A percentile compares a stretch with the other conserved stretches of the same genome.
phyloP scores from a whole-genome alignment of 192 early-diverging fungal genomes.

The Coemansia sp. region DNA sequence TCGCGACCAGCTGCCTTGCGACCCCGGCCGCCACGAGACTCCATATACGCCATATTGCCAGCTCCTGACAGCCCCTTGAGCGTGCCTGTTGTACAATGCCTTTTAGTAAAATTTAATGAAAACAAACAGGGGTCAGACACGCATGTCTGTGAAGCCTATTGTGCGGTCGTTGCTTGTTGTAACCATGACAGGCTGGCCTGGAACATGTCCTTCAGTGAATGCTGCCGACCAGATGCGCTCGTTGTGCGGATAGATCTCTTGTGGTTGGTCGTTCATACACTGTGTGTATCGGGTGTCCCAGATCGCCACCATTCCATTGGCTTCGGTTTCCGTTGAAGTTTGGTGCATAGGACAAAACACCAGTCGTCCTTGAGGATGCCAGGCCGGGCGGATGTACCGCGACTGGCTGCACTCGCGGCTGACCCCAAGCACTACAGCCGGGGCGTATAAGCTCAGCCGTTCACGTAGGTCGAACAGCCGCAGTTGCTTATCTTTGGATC shows the following conservation, averaged over 20 bases:
- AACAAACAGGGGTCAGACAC: conserved; percentile 1
- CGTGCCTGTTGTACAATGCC: neutral
- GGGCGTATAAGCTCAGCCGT: neutral
- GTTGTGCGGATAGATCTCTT: conserved; percentile 12
- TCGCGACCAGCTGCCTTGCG: conserved; percentile 36
- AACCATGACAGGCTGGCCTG: conserved; percentile 11
- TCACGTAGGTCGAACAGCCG: conserved; percentile 20
- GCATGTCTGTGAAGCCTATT: conserved; percentile 26
- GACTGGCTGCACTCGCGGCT: conserved; percentile 11
- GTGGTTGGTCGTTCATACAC: conserved; percentile 10
- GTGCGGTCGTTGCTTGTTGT: conserved; percentile 15
- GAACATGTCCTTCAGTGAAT: conserved; percentile 3
- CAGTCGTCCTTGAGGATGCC: conserved; percentile 30
- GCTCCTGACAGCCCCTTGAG: neutral
- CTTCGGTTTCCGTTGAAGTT: neutral
- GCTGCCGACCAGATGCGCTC: conserved; percentile 14
- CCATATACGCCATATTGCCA: conserved; percentile 92
- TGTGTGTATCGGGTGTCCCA: conserved; percentile 29
- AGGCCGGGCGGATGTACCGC: conserved; percentile 23
- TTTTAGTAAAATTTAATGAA: neutral
- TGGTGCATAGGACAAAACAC: conserved; percentile 21
- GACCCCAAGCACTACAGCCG: conserved; percentile 15
- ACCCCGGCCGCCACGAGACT: conserved; percentile 40
- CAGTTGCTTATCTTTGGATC: conserved; percentile 9
- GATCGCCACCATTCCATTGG: conserved; percentile 11